Evolutionary conservation across 2,329 filamentous ascomycete genomes (phyloP).

Genomic region (Phaeosphaeria sp.): DNA sequence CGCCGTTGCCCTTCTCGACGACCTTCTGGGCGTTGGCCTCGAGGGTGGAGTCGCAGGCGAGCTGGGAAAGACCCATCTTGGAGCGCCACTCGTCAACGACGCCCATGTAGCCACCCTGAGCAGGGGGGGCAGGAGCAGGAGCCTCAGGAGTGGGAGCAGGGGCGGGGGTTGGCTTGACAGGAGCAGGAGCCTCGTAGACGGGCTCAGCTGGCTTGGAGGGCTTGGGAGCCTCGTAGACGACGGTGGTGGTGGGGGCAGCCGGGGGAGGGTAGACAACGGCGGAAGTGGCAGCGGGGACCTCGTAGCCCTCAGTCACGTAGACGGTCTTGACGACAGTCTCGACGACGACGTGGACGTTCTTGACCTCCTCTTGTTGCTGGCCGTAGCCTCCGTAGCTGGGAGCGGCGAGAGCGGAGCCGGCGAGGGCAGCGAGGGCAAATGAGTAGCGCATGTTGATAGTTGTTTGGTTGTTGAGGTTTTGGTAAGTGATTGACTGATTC

Average conservation of each 20-base stretch:
- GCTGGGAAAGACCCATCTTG: constrained; percentile 33
- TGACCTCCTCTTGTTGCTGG: constrained; percentile 20
- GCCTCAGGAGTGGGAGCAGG: constrained; percentile 6
- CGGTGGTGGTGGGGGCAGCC: constrained; percentile 9
- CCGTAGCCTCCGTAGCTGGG: constrained; percentile 16
- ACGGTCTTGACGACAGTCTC: constrained; percentile 37
- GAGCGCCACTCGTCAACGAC: constrained; percentile 35
- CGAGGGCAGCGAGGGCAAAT: constrained; percentile 39
- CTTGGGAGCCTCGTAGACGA: constrained; percentile 10
- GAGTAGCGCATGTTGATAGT: constrained; percentile 38
- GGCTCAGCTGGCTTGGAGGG: constrained; percentile 1
- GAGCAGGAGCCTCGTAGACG: constrained; percentile 8
- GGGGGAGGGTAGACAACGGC: constrained; percentile 8
- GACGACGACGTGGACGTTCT: constrained; percentile 32
- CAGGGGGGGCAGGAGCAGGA: constrained; percentile 14
- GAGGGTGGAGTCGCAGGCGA: constrained; percentile 27
- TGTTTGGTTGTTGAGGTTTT: constrained; percentile 15
- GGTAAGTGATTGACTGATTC: constrained; percentile 17
- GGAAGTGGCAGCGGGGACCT: constrained; percentile 8
- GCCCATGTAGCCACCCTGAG: constrained; percentile 31
- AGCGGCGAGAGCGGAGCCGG: constrained; percentile 37
- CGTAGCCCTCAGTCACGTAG: constrained; percentile 28
- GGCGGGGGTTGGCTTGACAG: constrained; percentile 5
- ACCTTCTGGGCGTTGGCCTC: constrained; percentile 34
- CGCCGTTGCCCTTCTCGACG: constrained; percentile 32